Conservation (phyloP, 768 basidiomycete genomes). For the Tricholomella constricta region DNA sequence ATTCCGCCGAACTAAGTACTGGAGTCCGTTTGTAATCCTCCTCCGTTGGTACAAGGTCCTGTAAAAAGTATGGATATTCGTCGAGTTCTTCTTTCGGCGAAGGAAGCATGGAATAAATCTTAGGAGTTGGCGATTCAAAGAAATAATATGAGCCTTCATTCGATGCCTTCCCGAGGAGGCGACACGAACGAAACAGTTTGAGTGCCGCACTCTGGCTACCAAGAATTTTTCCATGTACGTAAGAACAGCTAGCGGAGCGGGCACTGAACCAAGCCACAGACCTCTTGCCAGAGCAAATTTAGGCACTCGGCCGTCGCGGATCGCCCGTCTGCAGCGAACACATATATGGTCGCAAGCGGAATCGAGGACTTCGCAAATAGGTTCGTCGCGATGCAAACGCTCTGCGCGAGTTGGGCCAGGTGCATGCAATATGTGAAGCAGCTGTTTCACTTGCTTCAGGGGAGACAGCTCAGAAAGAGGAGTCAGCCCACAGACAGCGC, state of each 20-base stretch:
- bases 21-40: constrained; percentile 29
- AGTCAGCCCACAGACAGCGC: constrained; percentile 24
- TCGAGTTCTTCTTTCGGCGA: no score
- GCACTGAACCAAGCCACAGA: constrained; percentile 37
- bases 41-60: constrained; percentile 26
- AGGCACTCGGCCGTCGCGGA: constrained; percentile 16
- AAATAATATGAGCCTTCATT: constrained; percentile 32
- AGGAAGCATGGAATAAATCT: constrained; percentile 28
- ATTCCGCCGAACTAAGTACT: constrained; percentile 30
- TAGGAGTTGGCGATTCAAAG: constrained; percentile 24
- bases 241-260: constrained; percentile 23
- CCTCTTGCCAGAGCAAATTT: constrained; percentile 29
- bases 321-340: constrained; percentile 27
- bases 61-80: no score
- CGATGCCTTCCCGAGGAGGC: constrained; percentile 22
- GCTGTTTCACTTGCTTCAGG: not conserved
- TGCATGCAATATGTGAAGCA: not conserved
- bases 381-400: not conserved
- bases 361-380: constrained; percentile 20
- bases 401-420: constrained; percentile 1
- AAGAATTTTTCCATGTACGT: constrained; percentile 29
- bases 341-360: constrained; percentile 18
- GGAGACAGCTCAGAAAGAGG: not conserved
- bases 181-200: constrained; percentile 30
- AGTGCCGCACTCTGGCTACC: constrained; percentile 26